These are phyloP conservation scores for Sugiyamaella marilandica DNA, from an alignment of 805 yeast species.

Conservation along the genomic window DNA sequence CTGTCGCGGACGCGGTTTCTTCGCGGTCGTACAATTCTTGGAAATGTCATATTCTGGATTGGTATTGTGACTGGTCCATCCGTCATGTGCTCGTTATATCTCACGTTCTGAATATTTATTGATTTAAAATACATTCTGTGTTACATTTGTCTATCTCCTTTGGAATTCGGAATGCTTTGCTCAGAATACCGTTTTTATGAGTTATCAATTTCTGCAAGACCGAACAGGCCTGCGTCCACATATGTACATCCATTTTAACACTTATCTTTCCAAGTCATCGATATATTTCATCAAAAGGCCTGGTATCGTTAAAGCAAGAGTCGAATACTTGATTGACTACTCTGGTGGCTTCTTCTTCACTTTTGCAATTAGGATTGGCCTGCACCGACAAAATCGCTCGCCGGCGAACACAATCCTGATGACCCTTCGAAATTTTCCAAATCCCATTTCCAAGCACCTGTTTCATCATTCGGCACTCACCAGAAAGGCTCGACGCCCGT, in stretches of 20 bases:
- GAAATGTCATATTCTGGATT: conserved; percentile 83
- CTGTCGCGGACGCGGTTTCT: conserved; percentile 53
- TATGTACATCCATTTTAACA: neutral
- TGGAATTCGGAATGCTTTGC: neutral
- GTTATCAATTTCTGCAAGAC: neutral
- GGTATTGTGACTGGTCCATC: conserved; percentile 91
- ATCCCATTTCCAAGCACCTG: conserved; percentile 61
- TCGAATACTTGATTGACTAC: conserved; percentile 87
- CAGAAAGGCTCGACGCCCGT: conserved; percentile 86
- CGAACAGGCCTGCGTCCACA: neutral
- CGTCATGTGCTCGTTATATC: conserved; percentile 74
- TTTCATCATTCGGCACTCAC: conserved; percentile 88
- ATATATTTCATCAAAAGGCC: conserved; percentile 93
- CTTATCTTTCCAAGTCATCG: conserved; percentile 36
- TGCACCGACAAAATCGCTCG: conserved; percentile 80
- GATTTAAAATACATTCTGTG: neutral
- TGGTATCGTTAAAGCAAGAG: conserved; percentile 87
- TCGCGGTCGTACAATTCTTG: conserved; percentile 50
- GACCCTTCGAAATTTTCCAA: conserved; percentile 65
- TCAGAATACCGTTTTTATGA: neutral
- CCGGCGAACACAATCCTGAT: conserved; percentile 85
- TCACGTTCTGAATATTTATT: conserved; percentile 50
- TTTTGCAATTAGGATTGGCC: conserved; percentile 80
- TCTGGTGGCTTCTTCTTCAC: conserved; percentile 65
- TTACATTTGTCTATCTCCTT: too few relatives aligned